Evolutionary conservation across 768 basidiomycete species (phyloP), one percentile per base, ranked within the genome.

Genomic region (Psilocybe tampanensis): DNA sequence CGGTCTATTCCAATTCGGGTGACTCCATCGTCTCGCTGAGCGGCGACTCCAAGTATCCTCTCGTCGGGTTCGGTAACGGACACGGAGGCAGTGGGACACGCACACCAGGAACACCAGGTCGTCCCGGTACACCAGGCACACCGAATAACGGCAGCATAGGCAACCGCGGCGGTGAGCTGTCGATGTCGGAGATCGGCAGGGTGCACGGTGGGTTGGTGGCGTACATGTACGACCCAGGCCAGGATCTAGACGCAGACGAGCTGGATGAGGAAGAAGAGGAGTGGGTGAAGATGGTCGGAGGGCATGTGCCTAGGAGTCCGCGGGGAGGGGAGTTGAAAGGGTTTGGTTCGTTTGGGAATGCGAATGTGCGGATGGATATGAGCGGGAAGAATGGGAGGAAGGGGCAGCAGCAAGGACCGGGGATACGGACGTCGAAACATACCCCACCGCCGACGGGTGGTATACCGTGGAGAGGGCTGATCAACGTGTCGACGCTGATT

Each of bases 401-500:
- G 15, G 15, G 8, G 26, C 23, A 42, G 6, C n/a, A n/a, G n/a
- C n/a, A n/a, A n/a, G n/a, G n/a, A n/a, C 3, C 51, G 13, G 13
- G 8, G 8, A 19, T 41, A 5, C 19, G 18, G 2, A 42, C 18
- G 9, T 19, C 36, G n/a, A 26, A 17, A 6, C 36, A 19, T 2
- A 43, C 34, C 5, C 36, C n/a, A 3, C 47, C 45, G 17, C 26
- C 55, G 13, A 43, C 41, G 4, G 22, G n/a, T 11, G 43, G 52
- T 43, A 29, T 72, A 44, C 68, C 73, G 2, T 64, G 60, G 64
- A 68, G 74, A 24, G 68, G 72, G 5, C 41, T 89, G 23, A 64
- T 80, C 59, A 95, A 94, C 72, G 65, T 94, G 39, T 73, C 82
- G 29, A 80, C 86, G 51, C 74, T 96, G 34, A 11, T 88, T 26